These are phyloP conservation scores for Leishmania braziliensis DNA, from an alignment of 208 protist genomes.

Conservation along the genomic window DNA sequence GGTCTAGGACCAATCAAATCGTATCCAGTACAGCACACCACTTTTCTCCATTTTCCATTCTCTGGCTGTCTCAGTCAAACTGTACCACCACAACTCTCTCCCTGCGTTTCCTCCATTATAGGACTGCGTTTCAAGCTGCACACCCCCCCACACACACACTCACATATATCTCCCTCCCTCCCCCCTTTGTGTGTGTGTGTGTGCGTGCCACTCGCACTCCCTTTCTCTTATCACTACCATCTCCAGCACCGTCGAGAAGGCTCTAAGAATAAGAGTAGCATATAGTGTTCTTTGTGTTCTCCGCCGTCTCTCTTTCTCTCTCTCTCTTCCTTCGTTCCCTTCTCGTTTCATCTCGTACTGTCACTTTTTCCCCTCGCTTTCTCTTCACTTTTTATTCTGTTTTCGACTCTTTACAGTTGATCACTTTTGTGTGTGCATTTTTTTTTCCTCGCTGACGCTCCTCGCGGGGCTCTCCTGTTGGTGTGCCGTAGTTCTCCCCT, in stretches of 20 bases:
- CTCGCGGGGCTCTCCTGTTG: not conserved
- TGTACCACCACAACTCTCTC: not conserved
- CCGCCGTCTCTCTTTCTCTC: not conserved
- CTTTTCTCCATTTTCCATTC: not conserved
- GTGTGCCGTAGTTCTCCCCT: too few species aligned
- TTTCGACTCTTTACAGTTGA: not conserved
- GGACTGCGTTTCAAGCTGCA: not conserved
- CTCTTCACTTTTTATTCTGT: not conserved
- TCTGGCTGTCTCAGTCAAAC: not conserved
- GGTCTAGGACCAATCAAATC: constrained; percentile 1
- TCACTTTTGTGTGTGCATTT: not conserved
- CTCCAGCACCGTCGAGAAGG: not conserved
- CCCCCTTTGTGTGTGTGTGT: not conserved
- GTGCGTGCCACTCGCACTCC: not conserved
- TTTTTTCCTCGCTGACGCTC: not conserved
- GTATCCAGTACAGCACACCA: not conserved
- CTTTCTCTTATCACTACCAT: not conserved
- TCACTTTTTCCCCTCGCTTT: not conserved
- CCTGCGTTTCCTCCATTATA: not conserved
- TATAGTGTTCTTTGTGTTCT: not conserved
- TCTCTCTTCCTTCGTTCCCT: not conserved
- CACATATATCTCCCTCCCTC: not conserved
- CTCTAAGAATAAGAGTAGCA: not conserved
- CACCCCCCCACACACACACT: not conserved
- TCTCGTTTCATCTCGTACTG: too few species aligned